phyloP scores from a whole-genome alignment of 768 basidiomycete species.

The Kwoniella shandongensis region DNA sequence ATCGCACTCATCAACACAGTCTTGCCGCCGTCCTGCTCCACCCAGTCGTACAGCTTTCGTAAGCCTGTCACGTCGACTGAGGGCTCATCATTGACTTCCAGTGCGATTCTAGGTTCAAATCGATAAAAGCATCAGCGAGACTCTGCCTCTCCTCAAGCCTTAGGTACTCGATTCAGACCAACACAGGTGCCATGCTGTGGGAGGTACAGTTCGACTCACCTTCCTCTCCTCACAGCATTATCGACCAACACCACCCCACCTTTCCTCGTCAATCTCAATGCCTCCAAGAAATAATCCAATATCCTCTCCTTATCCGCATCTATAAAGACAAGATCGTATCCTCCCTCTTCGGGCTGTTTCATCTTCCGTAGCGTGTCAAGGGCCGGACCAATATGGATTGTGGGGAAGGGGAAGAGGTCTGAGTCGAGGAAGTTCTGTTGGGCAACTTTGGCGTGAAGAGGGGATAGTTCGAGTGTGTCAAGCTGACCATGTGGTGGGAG shows the following conservation, averaged over 20 bases:
- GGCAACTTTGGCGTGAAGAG: conserved; percentile 58
- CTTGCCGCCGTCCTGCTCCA: conserved; percentile 40
- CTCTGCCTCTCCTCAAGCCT: too few species aligned
- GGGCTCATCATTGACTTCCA: conserved; percentile 20
- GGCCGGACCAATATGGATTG: conserved; percentile 58
- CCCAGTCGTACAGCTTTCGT: conserved; percentile 43
- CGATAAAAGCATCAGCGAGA: too few species aligned
- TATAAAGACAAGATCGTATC: conserved; percentile 69
- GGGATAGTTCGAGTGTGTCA: conserved; percentile 50
- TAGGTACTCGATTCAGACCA: too few species aligned
- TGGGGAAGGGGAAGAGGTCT: conserved; percentile 59
- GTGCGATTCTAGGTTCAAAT: conserved; percentile 23
- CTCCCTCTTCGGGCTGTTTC: conserved; percentile 23
- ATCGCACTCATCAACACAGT: conserved; percentile 39
- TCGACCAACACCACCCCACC: conserved; percentile 61
- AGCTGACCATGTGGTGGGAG: conserved; percentile 51
- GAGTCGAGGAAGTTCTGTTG: conserved; percentile 62
- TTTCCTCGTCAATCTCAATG: conserved; percentile 62
- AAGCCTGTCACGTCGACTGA: conserved; percentile 28
- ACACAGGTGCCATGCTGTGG: too few species aligned
- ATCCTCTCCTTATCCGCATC: conserved; percentile 69
- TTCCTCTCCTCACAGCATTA: conserved; percentile 42
- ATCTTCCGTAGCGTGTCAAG: conserved; percentile 18
- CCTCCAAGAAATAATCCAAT: conserved; percentile 62
- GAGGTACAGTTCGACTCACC: too few species aligned